Evolutionary conservation across 345 rosid species (phyloP), one percentile per base, ranked within the genome.

Genomic region (Citrus unshiu): DNA sequence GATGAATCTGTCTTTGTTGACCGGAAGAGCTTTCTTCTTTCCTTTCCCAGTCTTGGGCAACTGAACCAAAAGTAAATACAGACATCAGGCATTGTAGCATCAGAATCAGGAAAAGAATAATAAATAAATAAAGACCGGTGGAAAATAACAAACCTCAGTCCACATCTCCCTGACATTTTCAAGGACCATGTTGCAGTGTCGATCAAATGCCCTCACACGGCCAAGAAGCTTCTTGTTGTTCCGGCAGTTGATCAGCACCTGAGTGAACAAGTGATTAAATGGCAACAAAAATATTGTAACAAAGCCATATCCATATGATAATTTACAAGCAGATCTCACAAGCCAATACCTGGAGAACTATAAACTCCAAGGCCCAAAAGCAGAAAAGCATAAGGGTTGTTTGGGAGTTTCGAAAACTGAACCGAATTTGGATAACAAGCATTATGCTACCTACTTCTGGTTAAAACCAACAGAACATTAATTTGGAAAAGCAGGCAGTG

Each of bases 111-210:
- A 66, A 59, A 6, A 8, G 43, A 39, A 39, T 39, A 8, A 46
- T 12, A 12, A 43, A 46, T 43, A 18, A 68, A 39, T 29, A 24
- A 56, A n/a, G 3, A 72, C 9, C 4, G 4, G 9, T 6, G 32
- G 18, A 16, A 56, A 56, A 5, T 57, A 76, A 83, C 81, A 19
- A 67, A 94, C 99, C 99, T 96, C 98, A 39, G 98, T 94, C 98
- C 98, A 94, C 97, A 96, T 94, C 83, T 97, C 99, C 84, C 92
- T 88, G 75, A 94, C 98, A 80, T 97, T 97, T 78, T 97, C 99
- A 24, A 97, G 91, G 73, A 97, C 99, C 98, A 97, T 97, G 88
- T 94, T 94, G 91, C 98, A 94, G 79, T 97, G 99, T 12, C 97
- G 81, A 80, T 94, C 98, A 59, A 97, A 94, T 0, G 98, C 98